phyloP scores from a whole-genome alignment of 2,329 filamentous ascomycete species.

The Pseudocercospora fijiensis region DNA sequence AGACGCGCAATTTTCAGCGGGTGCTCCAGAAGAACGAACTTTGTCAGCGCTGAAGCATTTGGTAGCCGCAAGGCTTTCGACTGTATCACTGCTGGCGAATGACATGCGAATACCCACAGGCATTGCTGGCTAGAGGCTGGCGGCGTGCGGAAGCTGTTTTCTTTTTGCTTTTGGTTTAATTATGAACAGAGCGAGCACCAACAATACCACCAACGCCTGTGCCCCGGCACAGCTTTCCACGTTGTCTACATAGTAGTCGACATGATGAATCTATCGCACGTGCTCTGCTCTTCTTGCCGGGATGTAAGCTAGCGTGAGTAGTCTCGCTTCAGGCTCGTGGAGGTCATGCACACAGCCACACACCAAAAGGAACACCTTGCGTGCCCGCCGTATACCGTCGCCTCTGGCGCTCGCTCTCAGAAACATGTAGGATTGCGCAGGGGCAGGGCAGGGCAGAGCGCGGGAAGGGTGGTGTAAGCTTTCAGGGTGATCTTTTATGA shows the following conservation, averaged over 20 bases:
- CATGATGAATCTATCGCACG: background rate
- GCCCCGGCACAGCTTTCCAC: background rate
- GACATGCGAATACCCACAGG: conserved; percentile 12
- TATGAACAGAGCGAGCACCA: conserved; percentile 15
- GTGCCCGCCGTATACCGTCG: background rate
- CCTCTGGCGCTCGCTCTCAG: conserved; percentile 6
- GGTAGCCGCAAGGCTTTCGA: background rate
- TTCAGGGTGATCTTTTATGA: conserved; percentile 11
- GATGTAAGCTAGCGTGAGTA: background rate
- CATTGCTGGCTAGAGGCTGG: conserved; percentile 19
- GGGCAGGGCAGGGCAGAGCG: conserved; percentile 8
- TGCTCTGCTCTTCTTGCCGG: background rate
- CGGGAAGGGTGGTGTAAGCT: conserved; percentile 16
- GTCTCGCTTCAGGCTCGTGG: background rate
- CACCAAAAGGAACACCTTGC: background rate
- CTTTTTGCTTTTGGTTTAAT: conserved; percentile 20
- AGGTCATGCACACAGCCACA: conserved; percentile 16
- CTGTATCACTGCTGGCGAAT: conserved; percentile 9
- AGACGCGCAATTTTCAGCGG: conserved; percentile 43
- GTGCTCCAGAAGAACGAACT: conserved; percentile 1
- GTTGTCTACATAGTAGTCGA: background rate
- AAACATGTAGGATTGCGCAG: conserved; percentile 11
- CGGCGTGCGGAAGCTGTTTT: conserved; percentile 13
- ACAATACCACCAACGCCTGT: conserved; percentile 18
- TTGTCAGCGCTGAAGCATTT: background rate